Percentiles rank a stretch among this genome's conserved stretches.
These are phyloP conservation scores for Mucor plumbeus DNA, from an alignment of 371 early-diverging fungal genomes.

Conservation along the genomic window DNA sequence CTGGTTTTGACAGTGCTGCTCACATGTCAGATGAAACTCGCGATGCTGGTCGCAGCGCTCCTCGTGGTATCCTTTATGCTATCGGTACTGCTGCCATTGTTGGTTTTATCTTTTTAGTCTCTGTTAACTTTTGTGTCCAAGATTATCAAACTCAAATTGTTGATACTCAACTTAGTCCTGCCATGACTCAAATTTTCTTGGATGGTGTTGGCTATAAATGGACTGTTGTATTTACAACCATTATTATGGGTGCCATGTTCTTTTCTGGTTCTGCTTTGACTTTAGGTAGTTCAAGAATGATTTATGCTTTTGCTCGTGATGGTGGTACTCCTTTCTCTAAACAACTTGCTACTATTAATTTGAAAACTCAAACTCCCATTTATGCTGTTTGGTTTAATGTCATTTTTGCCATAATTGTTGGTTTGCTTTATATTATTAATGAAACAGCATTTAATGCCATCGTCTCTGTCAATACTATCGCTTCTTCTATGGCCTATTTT, in stretches of 20 bases:
- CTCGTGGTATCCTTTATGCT: constrained; percentile 62
- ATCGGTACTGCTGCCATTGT: constrained; percentile 53
- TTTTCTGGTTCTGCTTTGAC: constrained; percentile 61
- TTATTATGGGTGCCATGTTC: constrained; percentile 64
- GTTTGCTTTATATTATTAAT: constrained; percentile 56
- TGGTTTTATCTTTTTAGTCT: constrained; percentile 53
- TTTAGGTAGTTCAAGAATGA: constrained; percentile 68
- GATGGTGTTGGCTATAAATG: constrained; percentile 59
- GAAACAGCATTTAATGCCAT: constrained; percentile 67
- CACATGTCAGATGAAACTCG: constrained; percentile 78
- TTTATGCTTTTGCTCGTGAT: constrained; percentile 78
- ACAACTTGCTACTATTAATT: constrained; percentile 47
- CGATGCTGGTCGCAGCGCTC: constrained; percentile 63
- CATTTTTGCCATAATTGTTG: constrained; percentile 44
- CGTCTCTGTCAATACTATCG: constrained; percentile 76
- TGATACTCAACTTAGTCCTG: constrained; percentile 40
- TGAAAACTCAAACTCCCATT: constrained; percentile 36
- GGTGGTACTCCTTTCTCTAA: constrained; percentile 67
- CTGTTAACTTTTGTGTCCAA: constrained; percentile 51
- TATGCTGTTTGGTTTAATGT: constrained; percentile 48
- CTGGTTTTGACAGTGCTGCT: constrained; percentile 73
- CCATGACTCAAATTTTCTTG: constrained; percentile 55
- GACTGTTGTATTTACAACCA: constrained; percentile 56
- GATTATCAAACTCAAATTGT: constrained; percentile 53
- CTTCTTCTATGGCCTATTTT: constrained; percentile 72